Evolutionary conservation across 2,329 filamentous ascomycete genomes (phyloP).

Genomic region (Colletotrichum noveboracense): DNA sequence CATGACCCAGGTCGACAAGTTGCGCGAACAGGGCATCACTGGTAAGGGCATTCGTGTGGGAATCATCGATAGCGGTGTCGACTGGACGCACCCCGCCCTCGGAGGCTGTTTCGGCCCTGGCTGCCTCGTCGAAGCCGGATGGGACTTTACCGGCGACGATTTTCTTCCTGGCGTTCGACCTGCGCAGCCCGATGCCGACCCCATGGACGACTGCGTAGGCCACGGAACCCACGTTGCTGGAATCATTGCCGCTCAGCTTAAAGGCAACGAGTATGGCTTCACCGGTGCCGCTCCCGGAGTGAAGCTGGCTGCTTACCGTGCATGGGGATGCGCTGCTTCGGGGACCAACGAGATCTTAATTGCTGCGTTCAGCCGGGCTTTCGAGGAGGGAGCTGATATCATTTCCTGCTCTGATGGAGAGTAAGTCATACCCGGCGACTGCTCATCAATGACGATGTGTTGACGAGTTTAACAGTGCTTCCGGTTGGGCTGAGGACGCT

Average conservation of each 20-base stretch:
- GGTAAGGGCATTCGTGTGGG: slow-evolving; percentile 49
- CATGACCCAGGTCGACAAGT: slow-evolving; percentile 39
- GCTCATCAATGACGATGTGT: slow-evolving; percentile 27
- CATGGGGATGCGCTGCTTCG: slow-evolving; percentile 38
- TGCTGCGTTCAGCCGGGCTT: slow-evolving; percentile 46
- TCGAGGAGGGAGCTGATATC: slow-evolving; percentile 42
- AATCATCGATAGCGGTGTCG: slow-evolving; percentile 45
- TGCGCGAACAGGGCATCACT: slow-evolving; percentile 46
- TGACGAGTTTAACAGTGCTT: slow-evolving; percentile 19
- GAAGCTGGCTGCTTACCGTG: slow-evolving; percentile 43
- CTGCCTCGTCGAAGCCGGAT: slow-evolving; percentile 51
- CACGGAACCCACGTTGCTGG: slow-evolving; percentile 53
- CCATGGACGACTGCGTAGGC: neutral
- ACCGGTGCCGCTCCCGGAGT: slow-evolving; percentile 44
- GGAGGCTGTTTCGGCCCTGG: slow-evolving; percentile 57
- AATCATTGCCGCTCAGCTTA: slow-evolving; percentile 46
- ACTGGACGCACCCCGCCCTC: slow-evolving; percentile 56
- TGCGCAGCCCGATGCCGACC: neutral
- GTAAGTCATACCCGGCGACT: slow-evolving; percentile 9
- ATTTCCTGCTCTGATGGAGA: slow-evolving; percentile 34
- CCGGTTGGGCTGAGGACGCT: slow-evolving; percentile 32
- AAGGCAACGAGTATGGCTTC: slow-evolving; percentile 26
- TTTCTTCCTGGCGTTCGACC: slow-evolving; percentile 18
- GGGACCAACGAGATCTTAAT: slow-evolving; percentile 44
- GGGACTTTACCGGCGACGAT: slow-evolving; percentile 51